Percentiles rank a stretch among this genome's conserved stretches.
Conservation (phyloP, 2,329 filamentous ascomycete genomes). For the Ophiobolus disseminans region DNA sequence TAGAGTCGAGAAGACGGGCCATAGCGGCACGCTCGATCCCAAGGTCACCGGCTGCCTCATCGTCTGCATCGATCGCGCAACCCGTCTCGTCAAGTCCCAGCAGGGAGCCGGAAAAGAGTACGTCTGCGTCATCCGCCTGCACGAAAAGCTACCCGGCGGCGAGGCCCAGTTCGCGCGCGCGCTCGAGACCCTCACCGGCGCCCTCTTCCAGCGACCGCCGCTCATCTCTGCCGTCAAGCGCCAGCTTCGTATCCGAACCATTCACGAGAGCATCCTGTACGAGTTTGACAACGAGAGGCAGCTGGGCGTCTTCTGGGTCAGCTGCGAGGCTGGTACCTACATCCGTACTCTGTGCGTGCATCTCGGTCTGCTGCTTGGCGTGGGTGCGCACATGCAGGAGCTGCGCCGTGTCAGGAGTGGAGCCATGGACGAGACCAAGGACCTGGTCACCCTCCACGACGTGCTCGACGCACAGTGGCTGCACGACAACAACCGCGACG, state of each 20-base stretch:
- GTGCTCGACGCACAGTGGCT: slow-evolving; percentile 96
- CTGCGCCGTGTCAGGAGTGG: slow-evolving; percentile 90
- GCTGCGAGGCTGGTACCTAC: slow-evolving; percentile 97
- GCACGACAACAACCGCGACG: slow-evolving; percentile 94
- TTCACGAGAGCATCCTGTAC: slow-evolving; percentile 91
- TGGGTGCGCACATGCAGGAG: slow-evolving; percentile 98
- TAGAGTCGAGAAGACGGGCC: slow-evolving; percentile 93
- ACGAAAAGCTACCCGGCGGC: slow-evolving; percentile 93
- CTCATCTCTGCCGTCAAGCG: slow-evolving; percentile 99
- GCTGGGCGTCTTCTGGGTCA: slow-evolving; percentile 98
- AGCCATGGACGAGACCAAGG: slow-evolving; percentile 90
- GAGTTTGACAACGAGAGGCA: slow-evolving; percentile 99
- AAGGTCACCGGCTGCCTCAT: slow-evolving; percentile 97
- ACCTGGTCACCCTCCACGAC: slow-evolving; percentile 92
- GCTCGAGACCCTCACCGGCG: slow-evolving; percentile 93
- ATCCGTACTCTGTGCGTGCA: slow-evolving; percentile 98
- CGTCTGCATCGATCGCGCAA: slow-evolving; percentile 95
- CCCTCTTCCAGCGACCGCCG: slow-evolving; percentile 94
- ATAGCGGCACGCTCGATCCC: slow-evolving; percentile 97
- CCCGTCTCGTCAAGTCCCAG: slow-evolving; percentile 97
- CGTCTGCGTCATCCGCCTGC: slow-evolving; percentile 91
- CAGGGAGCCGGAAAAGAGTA: slow-evolving; percentile 99
- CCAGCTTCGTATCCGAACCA: slow-evolving; percentile 96
- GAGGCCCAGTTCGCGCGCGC: slow-evolving; percentile 92
- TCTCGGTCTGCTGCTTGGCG: slow-evolving; percentile 76